These are phyloP conservation scores for Penicillium sp. DNA, from an alignment of 2,329 filamentous ascomycete genomes.

Conservation along the genomic window DNA sequence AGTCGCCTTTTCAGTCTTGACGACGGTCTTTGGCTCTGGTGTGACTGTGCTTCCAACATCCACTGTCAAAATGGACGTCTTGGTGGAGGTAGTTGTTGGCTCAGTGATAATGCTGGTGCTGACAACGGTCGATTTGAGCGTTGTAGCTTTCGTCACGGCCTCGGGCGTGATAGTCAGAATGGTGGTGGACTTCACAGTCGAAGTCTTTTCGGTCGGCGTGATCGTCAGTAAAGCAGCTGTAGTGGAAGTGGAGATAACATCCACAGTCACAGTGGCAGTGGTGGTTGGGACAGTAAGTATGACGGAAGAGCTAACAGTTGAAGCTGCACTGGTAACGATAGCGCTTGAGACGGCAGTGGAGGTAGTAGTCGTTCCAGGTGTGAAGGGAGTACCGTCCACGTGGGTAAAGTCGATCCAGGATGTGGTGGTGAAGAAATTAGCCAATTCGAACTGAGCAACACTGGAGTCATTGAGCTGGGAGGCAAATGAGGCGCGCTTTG, in stretches of 20 bases:
- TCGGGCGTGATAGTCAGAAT: conserved; percentile 7
- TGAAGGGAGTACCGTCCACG: conserved; percentile 42
- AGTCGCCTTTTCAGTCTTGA: conserved; percentile 3
- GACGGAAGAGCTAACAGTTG: neutral
- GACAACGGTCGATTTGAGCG: conserved; percentile 25
- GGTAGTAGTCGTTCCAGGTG: conserved; percentile 28
- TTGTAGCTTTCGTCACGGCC: conserved; percentile 12
- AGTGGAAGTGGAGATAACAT: conserved; percentile 11
- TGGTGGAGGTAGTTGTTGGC: conserved; percentile 30
- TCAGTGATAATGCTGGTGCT: conserved; percentile 27
- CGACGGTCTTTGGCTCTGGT: conserved; percentile 25
- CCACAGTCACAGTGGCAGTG: neutral
- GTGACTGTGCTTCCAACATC: conserved; percentile 38
- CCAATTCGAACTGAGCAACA: conserved; percentile 43
- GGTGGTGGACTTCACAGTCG: conserved; percentile 7
- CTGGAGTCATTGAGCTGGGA: conserved; percentile 38
- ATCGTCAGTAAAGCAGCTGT: conserved; percentile 23
- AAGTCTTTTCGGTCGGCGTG: conserved; percentile 10
- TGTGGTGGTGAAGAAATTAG: conserved; percentile 43
- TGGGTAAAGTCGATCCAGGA: conserved; percentile 48
- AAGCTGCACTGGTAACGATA: neutral
- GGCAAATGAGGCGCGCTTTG: conserved; percentile 39
- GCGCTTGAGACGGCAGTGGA: conserved; percentile 1
- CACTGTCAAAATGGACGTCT: conserved; percentile 27
- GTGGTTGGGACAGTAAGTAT: conserved; percentile 21